Evolutionary conservation across 805 yeast species (phyloP).

Genomic region (Naumovozyma castellii): DNA sequence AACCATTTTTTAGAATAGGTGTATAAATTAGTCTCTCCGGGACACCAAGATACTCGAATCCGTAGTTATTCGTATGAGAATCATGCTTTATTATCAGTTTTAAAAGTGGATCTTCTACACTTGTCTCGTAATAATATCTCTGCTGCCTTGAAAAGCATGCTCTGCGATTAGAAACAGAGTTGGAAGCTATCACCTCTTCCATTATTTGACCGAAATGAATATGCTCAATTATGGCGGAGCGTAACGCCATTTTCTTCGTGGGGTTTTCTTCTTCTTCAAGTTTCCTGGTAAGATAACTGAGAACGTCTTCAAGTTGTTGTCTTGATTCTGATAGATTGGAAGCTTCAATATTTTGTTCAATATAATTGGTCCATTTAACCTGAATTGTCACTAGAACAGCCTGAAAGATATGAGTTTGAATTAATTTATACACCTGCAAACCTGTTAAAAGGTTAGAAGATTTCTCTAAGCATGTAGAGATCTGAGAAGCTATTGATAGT

Average conservation of each 20-base stretch:
- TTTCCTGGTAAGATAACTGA: not conserved
- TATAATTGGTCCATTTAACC: conserved; percentile 41
- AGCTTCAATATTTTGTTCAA: conserved; percentile 29
- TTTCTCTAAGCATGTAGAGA: conserved; percentile 27
- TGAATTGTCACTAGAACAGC: conserved; percentile 46
- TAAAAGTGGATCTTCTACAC: conserved; percentile 22
- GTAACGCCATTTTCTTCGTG: conserved; percentile 36
- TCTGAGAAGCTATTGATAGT: conserved; percentile 35
- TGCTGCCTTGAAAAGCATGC: conserved; percentile 47
- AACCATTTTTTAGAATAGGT: conserved; percentile 56
- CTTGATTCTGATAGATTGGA: not conserved
- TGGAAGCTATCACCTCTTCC: conserved; percentile 6
- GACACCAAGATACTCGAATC: conserved; percentile 74
- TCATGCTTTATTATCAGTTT: conserved; percentile 45
- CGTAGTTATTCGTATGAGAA: conserved; percentile 46
- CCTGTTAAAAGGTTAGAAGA: conserved; percentile 9
- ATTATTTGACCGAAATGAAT: conserved; percentile 48
- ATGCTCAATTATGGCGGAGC: conserved; percentile 56
- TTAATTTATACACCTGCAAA: conserved; percentile 15
- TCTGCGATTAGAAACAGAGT: conserved; percentile 3
- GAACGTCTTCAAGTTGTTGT: not conserved
- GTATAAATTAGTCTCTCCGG: conserved; percentile 70
- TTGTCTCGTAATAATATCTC: conserved; percentile 34
- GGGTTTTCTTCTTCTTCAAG: not conserved
- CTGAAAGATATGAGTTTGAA: conserved; percentile 45